Evolutionary conservation across 139 green algal species (phyloP).

Genomic region (Edaphochlamys debaryana): DNA sequence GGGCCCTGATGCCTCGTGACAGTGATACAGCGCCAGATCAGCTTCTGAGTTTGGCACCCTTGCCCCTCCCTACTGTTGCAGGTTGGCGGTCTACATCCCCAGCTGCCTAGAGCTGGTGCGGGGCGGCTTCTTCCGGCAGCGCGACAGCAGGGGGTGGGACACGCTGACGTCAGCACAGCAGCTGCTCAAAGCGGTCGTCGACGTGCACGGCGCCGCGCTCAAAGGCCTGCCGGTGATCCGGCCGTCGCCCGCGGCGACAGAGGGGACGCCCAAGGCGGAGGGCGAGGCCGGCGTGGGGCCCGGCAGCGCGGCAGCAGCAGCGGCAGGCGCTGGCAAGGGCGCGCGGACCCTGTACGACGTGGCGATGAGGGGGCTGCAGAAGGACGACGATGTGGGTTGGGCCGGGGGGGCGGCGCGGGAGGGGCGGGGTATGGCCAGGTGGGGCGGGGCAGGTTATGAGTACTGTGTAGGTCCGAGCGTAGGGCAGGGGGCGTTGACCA

Average conservation of each 20-base stretch:
- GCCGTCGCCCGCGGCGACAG: background rate
- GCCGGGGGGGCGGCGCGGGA: background rate
- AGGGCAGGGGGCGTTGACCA: no score
- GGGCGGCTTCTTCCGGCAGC: conserved; percentile 61
- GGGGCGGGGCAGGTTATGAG: no score
- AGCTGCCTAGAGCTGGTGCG: conserved; percentile 60
- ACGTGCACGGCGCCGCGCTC: conserved; percentile 62
- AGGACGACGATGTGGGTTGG: conserved; percentile 53
- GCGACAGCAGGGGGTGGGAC: conserved; percentile 61
- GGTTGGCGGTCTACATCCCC: conserved; percentile 78
- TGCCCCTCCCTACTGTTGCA: no score
- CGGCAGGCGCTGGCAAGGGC: background rate
- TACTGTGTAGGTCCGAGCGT: no score
- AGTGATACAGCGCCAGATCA: no score
- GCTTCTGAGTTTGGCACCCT: no score
- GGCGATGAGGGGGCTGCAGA: conserved; percentile 44
- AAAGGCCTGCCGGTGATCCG: conserved; percentile 43
- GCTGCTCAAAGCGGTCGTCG: conserved; percentile 59
- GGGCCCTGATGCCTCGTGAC: no score
- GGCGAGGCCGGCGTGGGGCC: background rate
- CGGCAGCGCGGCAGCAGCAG: background rate
- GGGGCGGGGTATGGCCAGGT: no score
- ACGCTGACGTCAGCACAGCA: conserved; percentile 71
- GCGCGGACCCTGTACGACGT: conserved; percentile 44
- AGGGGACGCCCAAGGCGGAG: no score